These are phyloP conservation scores for Plectosphaerella cucumerina DNA, from an alignment of 2,329 filamentous ascomycete species.

Conservation along the genomic window DNA sequence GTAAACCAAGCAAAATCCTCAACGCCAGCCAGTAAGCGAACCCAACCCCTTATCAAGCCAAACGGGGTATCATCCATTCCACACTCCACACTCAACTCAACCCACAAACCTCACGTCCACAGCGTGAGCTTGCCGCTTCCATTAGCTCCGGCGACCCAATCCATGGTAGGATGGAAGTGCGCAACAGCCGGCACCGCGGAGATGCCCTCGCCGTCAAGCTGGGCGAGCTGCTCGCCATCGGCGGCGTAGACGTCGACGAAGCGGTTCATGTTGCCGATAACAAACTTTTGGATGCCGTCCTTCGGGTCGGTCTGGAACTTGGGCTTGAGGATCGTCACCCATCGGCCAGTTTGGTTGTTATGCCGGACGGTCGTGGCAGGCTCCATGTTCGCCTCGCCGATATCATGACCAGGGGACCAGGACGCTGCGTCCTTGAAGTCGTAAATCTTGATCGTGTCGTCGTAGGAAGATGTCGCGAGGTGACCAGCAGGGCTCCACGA, in stretches of 20 bases:
- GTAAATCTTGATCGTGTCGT: slow-evolving; percentile 93
- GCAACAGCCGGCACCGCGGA: slow-evolving; percentile 92
- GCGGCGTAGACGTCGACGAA: slow-evolving; percentile 89
- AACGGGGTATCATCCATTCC: too few relatives aligned
- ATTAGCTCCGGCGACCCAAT: slow-evolving; percentile 92
- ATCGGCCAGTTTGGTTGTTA: slow-evolving; percentile 94
- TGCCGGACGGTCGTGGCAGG: slow-evolving; percentile 69
- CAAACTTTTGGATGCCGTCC: slow-evolving; percentile 81
- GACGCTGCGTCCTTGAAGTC: slow-evolving; percentile 60
- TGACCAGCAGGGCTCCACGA: slow-evolving; percentile 84
- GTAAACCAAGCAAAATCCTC: too few relatives aligned
- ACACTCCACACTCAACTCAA: too few relatives aligned
- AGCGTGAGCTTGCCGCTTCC: slow-evolving; percentile 89
- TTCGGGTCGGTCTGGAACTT: slow-evolving; percentile 83
- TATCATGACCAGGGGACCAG: slow-evolving; percentile 55
- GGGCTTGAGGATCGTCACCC: slow-evolving; percentile 78
- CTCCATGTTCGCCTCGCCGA: slow-evolving; percentile 60
- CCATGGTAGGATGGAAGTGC: slow-evolving; percentile 78
- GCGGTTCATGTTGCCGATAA: slow-evolving; percentile 95
- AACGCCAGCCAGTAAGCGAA: too few relatives aligned
- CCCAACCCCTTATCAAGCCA: too few relatives aligned
- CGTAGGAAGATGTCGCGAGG: slow-evolving; percentile 88
- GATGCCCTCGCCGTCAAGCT: slow-evolving; percentile 83
- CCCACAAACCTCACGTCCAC: slow-evolving; percentile 62
- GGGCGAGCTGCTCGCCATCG: slow-evolving; percentile 81